phyloP scores from a whole-genome alignment of 116 monocot species.

The Zostera marina region DNA sequence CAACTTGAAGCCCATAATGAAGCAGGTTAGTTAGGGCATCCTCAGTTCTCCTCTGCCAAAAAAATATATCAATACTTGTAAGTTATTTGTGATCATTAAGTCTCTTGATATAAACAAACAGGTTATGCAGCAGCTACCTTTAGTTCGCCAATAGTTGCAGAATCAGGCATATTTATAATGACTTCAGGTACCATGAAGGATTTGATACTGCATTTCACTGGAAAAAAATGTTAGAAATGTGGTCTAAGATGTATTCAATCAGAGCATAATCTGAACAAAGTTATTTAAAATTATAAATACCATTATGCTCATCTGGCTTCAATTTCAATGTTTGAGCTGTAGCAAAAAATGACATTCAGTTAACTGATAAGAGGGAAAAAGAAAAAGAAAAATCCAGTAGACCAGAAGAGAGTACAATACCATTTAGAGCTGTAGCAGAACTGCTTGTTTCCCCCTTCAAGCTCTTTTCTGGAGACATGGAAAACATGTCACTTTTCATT shows the following conservation, averaged over 20 bases:
- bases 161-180: constrained; percentile 60
- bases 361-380: too few relatives aligned
- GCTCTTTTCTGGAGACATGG: constrained; percentile 10
- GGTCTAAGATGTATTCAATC: too few relatives aligned
- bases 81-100: too few relatives aligned
- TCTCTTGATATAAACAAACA: background rate
- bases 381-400: background rate
- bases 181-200: constrained; percentile 74
- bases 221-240: background rate
- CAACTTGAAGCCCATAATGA: constrained; percentile 45
- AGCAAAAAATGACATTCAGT: constrained; percentile 16
- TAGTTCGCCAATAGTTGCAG: constrained; percentile 56
- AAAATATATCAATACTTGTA: too few relatives aligned
- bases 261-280: too few relatives aligned
- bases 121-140: constrained; percentile 29
- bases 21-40: constrained; percentile 60
- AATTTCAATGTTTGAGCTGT: constrained; percentile 15
- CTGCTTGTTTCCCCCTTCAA: constrained; percentile 22
- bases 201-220: constrained; percentile 66
- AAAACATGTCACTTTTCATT: constrained; percentile 1
- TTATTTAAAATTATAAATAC: constrained; percentile 10
- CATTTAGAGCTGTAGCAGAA: constrained; percentile 12
- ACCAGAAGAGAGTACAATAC: too few relatives aligned
- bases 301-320: constrained; percentile 35
- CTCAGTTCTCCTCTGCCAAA: constrained; percentile 41